A percentile compares a stretch with the other conserved stretches of the same genome.
Conservation (phyloP, 345 rosid genomes). For the Eucalyptus brandiana region DNA sequence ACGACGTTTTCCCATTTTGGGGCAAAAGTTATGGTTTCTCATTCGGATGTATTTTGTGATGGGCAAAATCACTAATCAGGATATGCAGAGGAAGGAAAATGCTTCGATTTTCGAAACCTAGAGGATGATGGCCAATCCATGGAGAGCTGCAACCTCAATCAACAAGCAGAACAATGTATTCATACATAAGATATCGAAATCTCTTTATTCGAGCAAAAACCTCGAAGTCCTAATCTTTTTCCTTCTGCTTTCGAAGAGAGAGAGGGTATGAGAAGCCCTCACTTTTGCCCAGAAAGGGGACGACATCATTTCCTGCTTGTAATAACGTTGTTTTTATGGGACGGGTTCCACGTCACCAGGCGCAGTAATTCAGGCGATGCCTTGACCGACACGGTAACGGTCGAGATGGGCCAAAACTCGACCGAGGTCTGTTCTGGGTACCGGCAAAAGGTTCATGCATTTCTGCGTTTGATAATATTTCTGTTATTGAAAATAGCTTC, state of each 20-base stretch:
- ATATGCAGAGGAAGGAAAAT: background rate
- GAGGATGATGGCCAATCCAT: background rate
- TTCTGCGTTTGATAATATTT: background rate
- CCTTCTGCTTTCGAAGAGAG: background rate
- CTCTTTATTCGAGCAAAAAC: background rate
- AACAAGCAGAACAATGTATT: background rate
- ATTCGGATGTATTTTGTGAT: background rate
- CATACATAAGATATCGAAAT: background rate
- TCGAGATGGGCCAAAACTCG: background rate
- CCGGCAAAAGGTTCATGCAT: background rate
- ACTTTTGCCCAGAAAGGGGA: background rate
- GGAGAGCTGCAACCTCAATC: background rate
- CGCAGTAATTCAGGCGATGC: background rate
- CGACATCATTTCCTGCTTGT: background rate
- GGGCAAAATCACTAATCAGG: background rate
- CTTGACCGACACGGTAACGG: background rate
- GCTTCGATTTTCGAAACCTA: background rate
- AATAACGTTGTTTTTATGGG: background rate
- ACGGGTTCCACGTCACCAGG: background rate
- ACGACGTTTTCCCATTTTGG: background rate
- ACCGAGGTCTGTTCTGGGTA: background rate
- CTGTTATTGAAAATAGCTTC: accelerated
- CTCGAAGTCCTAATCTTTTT: background rate
- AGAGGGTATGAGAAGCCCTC: background rate
- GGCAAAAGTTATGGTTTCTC: background rate